Percentiles rank a stretch among this genome's conserved stretches.
phyloP scores from a whole-genome alignment of 305 asterid genomes.

The Fraxinus dipetala region DNA sequence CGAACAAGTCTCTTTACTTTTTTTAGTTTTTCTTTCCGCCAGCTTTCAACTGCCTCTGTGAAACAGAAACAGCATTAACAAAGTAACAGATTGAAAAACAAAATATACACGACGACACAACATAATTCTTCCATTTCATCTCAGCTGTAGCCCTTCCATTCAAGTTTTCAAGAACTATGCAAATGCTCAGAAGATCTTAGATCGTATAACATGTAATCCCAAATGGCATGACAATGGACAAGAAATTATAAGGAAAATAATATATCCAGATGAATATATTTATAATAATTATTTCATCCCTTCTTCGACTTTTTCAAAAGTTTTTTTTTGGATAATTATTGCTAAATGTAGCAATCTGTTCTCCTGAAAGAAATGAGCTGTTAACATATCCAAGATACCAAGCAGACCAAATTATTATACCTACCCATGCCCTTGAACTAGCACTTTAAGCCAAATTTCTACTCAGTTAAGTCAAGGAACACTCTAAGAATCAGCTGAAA shows the following conservation, averaged over 20 bases:
- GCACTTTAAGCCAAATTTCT: not conserved
- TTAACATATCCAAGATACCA: not conserved
- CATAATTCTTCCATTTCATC: not conserved
- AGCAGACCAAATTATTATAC: not conserved
- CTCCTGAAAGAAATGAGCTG: not conserved
- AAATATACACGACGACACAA: not conserved
- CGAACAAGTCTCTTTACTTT: constrained; percentile 46
- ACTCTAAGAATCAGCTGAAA: not conserved
- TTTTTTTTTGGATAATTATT: not conserved
- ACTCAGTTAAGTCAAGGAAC: not conserved
- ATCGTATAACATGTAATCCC: not conserved
- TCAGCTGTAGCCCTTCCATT: not conserved
- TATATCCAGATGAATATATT: not conserved
- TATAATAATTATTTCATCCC: not conserved
- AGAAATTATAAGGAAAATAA: not conserved
- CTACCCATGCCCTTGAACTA: not conserved
- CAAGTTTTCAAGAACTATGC: not conserved
- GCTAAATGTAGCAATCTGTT: not conserved
- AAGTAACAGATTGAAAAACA: constrained; percentile 1
- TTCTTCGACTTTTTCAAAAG: not conserved
- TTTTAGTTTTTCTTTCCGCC: constrained; percentile 67
- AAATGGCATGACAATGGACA: not conserved
- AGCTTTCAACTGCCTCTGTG: constrained; percentile 67
- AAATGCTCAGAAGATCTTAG: not conserved
- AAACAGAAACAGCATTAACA: constrained; percentile 22